A percentile compares a stretch with the other conserved stretches of the same genome.
Conservation (phyloP, 2,329 filamentous ascomycete species). For the Colletotrichum sp. region DNA sequence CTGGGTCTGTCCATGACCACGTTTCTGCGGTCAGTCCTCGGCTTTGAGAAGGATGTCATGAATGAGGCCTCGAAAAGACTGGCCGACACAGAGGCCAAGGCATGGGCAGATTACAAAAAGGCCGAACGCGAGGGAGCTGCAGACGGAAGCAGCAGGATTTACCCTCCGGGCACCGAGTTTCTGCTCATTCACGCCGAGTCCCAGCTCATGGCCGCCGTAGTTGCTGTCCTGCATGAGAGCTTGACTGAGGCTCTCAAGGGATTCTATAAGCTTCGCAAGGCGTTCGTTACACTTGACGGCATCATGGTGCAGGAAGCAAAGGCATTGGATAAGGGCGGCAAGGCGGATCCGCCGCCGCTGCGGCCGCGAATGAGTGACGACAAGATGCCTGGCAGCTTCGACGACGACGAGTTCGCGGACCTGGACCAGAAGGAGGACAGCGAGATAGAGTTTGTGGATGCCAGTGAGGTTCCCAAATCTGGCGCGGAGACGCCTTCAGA, state of each 20-base stretch:
- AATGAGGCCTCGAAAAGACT: constrained; percentile 77
- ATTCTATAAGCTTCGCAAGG: constrained; percentile 92
- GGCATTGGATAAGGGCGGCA: constrained; percentile 30
- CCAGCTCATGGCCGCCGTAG: constrained; percentile 87
- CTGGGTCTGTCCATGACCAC: constrained; percentile 81
- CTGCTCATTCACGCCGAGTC: constrained; percentile 83
- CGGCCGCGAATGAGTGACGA: constrained; percentile 27
- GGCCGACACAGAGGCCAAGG: constrained; percentile 75
- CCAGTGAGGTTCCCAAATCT: constrained; percentile 48
- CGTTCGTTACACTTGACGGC: constrained; percentile 80
- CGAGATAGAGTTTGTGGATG: constrained; percentile 60
- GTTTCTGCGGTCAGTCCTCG: constrained; percentile 86
- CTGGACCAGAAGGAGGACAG: constrained; percentile 35
- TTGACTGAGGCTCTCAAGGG: constrained; percentile 89
- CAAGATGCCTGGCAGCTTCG: constrained; percentile 42
- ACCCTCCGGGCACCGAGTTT: constrained; percentile 86
- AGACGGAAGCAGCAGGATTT: constrained; percentile 53
- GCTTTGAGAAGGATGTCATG: constrained; percentile 93
- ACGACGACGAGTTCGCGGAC: constrained; percentile 37
- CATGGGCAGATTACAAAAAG: constrained; percentile 77
- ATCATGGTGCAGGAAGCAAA: constrained; percentile 78
- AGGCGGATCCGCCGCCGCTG: constrained; percentile 18
- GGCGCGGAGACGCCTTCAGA: constrained; percentile 51
- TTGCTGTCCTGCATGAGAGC: constrained; percentile 90
- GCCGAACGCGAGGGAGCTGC: constrained; percentile 53